Percentiles rank a stretch among this genome's conserved stretches.
phyloP scores from a whole-genome alignment of 192 early-diverging fungal species.

The Chytriomyces sp. region DNA sequence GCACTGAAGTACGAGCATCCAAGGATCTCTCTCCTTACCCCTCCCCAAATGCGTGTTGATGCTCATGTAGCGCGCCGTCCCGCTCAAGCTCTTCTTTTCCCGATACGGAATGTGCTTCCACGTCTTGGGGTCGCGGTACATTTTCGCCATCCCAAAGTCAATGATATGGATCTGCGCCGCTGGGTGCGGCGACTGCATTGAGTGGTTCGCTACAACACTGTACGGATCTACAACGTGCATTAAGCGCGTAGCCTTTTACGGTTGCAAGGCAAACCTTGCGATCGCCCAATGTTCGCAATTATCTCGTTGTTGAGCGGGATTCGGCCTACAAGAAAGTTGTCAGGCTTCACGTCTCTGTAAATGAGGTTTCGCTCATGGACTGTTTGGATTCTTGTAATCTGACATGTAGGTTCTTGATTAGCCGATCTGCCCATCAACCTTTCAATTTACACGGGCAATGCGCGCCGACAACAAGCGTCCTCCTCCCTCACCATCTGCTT shows the following conservation, averaged over 20 bases:
- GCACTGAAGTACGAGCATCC: background rate
- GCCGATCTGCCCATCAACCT: background rate
- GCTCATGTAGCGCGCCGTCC: constrained; percentile 97
- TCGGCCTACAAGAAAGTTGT: constrained; percentile 95
- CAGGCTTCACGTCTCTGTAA: constrained; percentile 98
- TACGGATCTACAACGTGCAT: constrained; percentile 41
- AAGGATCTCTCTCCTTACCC: constrained; percentile 49
- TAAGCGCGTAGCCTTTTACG: background rate
- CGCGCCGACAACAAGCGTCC: background rate
- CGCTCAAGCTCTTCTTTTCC: constrained; percentile 78
- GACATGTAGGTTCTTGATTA: constrained; percentile 18
- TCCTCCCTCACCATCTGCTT: constrained; percentile 80
- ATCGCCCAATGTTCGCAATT: constrained; percentile 13
- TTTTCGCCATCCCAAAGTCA: constrained; percentile 99
- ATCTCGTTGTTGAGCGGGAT: constrained; percentile 52
- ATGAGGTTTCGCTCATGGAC: constrained; percentile 95
- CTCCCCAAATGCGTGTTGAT: constrained; percentile 97
- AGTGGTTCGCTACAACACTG: constrained; percentile 54
- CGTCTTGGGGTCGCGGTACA: constrained; percentile 95
- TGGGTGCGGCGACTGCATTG: constrained; percentile 57
- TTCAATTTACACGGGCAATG: background rate
- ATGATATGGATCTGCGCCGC: constrained; percentile 79
- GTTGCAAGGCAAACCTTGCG: constrained; percentile 11
- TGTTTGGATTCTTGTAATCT: constrained; percentile 85
- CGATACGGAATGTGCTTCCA: constrained; percentile 97